Percentiles rank a stretch among this genome's conserved stretches.
phyloP scores from a whole-genome alignment of 352 stramenopile genomes.

The Globisporangium cylindrosporum region DNA sequence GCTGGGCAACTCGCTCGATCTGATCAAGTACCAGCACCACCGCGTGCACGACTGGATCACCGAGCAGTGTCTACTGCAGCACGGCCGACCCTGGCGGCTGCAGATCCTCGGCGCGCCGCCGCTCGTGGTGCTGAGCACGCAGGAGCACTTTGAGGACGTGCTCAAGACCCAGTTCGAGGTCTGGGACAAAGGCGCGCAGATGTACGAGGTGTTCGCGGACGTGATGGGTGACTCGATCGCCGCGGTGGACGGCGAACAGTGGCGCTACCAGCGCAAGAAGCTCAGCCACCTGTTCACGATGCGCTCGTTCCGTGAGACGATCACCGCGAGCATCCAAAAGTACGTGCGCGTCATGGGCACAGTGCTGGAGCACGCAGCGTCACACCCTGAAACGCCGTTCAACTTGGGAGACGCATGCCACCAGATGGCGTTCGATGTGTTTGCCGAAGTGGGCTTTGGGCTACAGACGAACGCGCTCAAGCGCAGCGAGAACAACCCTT shows the following conservation, averaged over 20 bases:
- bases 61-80: conserved; percentile 37
- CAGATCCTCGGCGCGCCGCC: conserved; percentile 32
- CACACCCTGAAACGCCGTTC: conserved; percentile 2
- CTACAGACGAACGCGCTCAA: conserved; percentile 44
- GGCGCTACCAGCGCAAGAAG: conserved; percentile 59
- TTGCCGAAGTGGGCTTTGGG: conserved; percentile 48
- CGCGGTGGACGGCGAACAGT: conserved; percentile 42
- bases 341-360: conserved; percentile 31
- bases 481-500: conserved; percentile 33
- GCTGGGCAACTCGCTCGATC: conserved; percentile 43
- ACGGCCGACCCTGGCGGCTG: conserved; percentile 36
- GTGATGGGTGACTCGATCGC: conserved; percentile 60
- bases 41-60: conserved; percentile 46
- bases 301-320: conserved; percentile 34
- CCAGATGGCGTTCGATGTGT: conserved; percentile 51
- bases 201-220: conserved; percentile 40
- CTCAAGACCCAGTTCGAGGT: conserved; percentile 61
- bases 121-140: conserved; percentile 34
- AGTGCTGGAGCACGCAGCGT: conserved; percentile 17
- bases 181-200: conserved; percentile 57
- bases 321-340: conserved; percentile 36
- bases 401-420: conserved; percentile 32
- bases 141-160: conserved; percentile 41
- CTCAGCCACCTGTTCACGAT: conserved; percentile 81
- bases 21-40: conserved; percentile 36